Evolutionary conservation across 2,329 filamentous ascomycete genomes (phyloP).

Genomic region (Sporothrix mexicana): DNA sequence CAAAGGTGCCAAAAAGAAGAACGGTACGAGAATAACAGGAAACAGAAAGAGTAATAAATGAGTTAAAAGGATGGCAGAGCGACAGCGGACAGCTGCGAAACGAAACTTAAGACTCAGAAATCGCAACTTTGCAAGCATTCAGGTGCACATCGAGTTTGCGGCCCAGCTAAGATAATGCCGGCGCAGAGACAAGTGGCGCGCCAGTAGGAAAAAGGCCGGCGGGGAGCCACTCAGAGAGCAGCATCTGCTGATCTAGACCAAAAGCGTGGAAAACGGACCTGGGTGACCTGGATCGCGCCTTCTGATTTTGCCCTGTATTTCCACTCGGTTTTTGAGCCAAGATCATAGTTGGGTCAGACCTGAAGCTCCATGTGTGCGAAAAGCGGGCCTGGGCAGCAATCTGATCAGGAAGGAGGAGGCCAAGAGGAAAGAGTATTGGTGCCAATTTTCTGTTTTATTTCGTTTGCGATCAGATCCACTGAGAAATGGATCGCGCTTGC

Average conservation of each 20-base stretch:
- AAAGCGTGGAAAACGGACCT: background rate
- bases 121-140: no score
- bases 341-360: no score
- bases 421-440: background rate
- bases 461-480: background rate
- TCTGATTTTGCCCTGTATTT: constrained; percentile 14
- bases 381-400: background rate
- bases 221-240: constrained; percentile 13
- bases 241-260: constrained; percentile 6
- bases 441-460: background rate
- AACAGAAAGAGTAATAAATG: no score
- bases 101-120: background rate
- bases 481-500: background rate
- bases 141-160: background rate
- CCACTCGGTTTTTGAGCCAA: background rate
- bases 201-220: constrained; percentile 4
- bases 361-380: background rate
- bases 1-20: background rate
- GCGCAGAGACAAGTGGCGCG: background rate
- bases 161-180: background rate
- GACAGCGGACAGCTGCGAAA: background rate
- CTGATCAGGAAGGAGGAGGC: background rate
- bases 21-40: no score
- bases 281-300: background rate
- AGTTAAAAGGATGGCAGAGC: background rate